Conservation (phyloP, 2,329 filamentous ascomycete genomes). For the Chaetomiaceae sp. region DNA sequence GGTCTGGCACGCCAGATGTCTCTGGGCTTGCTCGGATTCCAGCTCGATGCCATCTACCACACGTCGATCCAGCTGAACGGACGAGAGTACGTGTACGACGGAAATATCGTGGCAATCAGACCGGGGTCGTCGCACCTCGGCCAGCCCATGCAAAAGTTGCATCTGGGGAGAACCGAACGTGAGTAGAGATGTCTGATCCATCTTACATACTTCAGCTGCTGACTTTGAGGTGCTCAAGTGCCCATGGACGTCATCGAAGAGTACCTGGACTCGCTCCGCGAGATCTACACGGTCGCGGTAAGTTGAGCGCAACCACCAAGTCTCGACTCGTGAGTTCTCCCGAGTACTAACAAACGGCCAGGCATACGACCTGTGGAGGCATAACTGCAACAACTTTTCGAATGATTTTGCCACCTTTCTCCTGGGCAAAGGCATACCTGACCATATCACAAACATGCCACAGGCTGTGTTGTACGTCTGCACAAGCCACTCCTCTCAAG, state of each 20-base stretch:
- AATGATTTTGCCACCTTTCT: slow-evolving; percentile 90
- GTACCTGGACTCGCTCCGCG: slow-evolving; percentile 77
- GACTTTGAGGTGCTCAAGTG: slow-evolving; percentile 36
- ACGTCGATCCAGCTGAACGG: slow-evolving; percentile 81
- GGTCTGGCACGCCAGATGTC: slow-evolving; percentile 54
- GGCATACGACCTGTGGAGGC: slow-evolving; percentile 82
- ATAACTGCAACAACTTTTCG: slow-evolving; percentile 98
- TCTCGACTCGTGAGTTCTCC: too few relatives aligned
- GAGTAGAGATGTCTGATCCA: too few relatives aligned
- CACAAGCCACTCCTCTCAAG: slow-evolving; percentile 33
- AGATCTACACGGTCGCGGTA: slow-evolving; percentile 77
- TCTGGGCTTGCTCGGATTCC: slow-evolving; percentile 47
- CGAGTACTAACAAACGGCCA: slow-evolving; percentile 31
- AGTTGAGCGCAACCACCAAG: background rate
- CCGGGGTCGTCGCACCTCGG: slow-evolving; percentile 87
- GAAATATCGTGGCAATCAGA: slow-evolving; percentile 73
- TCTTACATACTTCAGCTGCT: too few relatives aligned
- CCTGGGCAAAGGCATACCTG: slow-evolving; percentile 80
- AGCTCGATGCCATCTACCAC: slow-evolving; percentile 91
- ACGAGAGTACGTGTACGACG: slow-evolving; percentile 88
- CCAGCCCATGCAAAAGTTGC: slow-evolving; percentile 68
- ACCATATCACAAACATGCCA: slow-evolving; percentile 80
- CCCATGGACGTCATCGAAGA: slow-evolving; percentile 79
- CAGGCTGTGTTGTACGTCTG: slow-evolving; percentile 73
- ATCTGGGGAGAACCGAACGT: slow-evolving; percentile 66